Conservation (phyloP, 352 stramenopile genomes). For the Phytopythium kandeliae region DNA sequence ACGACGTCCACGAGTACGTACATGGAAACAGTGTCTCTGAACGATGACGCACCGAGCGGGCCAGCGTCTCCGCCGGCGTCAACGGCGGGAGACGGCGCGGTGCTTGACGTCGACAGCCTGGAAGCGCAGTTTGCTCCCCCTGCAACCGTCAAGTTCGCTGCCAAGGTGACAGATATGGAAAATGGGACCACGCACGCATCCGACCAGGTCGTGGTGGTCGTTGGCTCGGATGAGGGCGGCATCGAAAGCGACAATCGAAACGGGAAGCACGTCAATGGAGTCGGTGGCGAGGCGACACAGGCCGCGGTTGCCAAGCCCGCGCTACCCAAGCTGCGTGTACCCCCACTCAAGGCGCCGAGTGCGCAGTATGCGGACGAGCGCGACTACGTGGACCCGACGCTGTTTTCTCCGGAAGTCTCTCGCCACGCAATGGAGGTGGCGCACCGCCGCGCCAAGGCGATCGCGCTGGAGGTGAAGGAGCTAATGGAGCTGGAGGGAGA, state of each 20-base stretch:
- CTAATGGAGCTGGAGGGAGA: conserved; percentile 44
- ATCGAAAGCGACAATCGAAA: conserved; percentile 17
- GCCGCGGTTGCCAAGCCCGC: conserved; percentile 16
- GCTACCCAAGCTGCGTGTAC: conserved; percentile 37
- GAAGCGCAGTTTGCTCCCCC: conserved; percentile 32
- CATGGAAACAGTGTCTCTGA: conserved; percentile 74
- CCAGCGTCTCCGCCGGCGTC: conserved; percentile 5
- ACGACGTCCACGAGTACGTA: conserved; percentile 33
- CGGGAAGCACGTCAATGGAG: conserved; percentile 5
- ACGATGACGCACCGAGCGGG: conserved; percentile 35
- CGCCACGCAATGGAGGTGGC: conserved; percentile 81
- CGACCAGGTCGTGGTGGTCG: conserved; percentile 33
- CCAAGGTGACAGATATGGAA: conserved; percentile 12
- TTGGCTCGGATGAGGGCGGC: conserved; percentile 17
- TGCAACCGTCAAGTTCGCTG: conserved; percentile 1
- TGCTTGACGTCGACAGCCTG: conserved; percentile 37
- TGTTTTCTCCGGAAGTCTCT: conserved; percentile 81
- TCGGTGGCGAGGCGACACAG: conserved; percentile 4
- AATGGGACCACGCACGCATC: conserved; percentile 2
- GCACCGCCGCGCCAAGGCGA: conserved; percentile 59
- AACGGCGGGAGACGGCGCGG: conserved; percentile 8
- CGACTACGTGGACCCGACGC: conserved; percentile 71
- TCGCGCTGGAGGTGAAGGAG: conserved; percentile 76
- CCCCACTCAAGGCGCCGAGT: conserved; percentile 24
- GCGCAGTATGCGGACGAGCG: conserved; percentile 28